Conservation (phyloP, 129 eudicot species). For the Chrysanthemum lavandulifolium region DNA sequence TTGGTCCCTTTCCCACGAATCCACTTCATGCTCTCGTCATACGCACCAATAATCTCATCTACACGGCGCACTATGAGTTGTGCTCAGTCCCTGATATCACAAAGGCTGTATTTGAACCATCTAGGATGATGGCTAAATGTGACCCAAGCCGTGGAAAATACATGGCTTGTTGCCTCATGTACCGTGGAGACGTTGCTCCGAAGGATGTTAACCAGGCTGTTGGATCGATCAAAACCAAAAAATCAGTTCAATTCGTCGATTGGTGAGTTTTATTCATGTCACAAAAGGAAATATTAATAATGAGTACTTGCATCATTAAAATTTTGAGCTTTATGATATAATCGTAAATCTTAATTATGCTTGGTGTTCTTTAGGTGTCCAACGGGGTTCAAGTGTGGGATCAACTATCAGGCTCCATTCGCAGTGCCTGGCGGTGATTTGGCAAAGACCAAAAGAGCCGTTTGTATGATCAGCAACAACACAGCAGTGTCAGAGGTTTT, state of each 20-base stretch:
- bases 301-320: too few species aligned
- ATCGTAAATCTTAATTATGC: background rate
- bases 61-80: slow-evolving; percentile 68
- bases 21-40: slow-evolving; percentile 82
- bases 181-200: slow-evolving; percentile 77
- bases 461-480: slow-evolving; percentile 16
- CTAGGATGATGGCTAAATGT: slow-evolving; percentile 80
- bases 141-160: slow-evolving; percentile 73
- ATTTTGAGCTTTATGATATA: too few species aligned
- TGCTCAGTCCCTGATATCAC: slow-evolving; percentile 70
- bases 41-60: slow-evolving; percentile 67
- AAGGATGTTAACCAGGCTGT: slow-evolving; percentile 70
- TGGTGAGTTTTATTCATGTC: slow-evolving; percentile 43
- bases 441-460: background rate
- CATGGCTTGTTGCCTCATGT: slow-evolving; percentile 82
- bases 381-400: slow-evolving; percentile 12
- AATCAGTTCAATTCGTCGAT: slow-evolving; percentile 68
- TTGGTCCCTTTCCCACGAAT: slow-evolving; percentile 78
- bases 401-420: background rate
- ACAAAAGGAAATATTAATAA: background rate
- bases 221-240: slow-evolving; percentile 55
- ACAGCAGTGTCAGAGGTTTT: slow-evolving; percentile 13
- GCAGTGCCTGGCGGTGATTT: slow-evolving; percentile 12
- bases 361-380: slow-evolving; percentile 2
- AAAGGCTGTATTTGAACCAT: slow-evolving; percentile 69